Percentiles rank a stretch among this genome's conserved stretches.
These are phyloP conservation scores for Monilinia aucupariae DNA, from an alignment of 2,329 filamentous ascomycete genomes.

Conservation along the genomic window DNA sequence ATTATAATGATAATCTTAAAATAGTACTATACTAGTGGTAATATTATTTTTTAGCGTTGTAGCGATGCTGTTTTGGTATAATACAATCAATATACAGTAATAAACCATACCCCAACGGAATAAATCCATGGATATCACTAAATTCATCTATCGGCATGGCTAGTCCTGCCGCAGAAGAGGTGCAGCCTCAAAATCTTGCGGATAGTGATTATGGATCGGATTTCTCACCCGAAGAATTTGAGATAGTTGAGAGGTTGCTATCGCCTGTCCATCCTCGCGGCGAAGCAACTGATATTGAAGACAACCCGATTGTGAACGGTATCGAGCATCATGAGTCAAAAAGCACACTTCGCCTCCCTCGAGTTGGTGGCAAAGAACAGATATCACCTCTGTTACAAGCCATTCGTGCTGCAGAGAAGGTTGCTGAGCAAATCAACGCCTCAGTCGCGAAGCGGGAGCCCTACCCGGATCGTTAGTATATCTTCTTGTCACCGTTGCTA, in stretches of 20 bases:
- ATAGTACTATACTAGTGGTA: too few species aligned
- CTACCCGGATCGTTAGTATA: conserved; percentile 50
- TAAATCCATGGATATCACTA: conserved; percentile 18
- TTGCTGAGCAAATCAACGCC: conserved; percentile 27
- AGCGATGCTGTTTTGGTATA: too few species aligned
- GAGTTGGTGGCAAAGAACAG: conserved; percentile 38
- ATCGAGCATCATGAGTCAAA: conserved; percentile 35
- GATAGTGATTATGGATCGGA: conserved; percentile 61
- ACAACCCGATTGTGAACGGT: conserved; percentile 29
- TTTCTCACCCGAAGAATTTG: conserved; percentile 52
- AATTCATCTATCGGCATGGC: conserved; percentile 24
- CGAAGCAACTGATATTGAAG: conserved; percentile 35
- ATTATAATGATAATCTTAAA: too few species aligned
- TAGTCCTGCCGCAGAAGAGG: conserved; percentile 21
- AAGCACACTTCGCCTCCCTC: conserved; percentile 38
- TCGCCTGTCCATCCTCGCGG: conserved; percentile 39
- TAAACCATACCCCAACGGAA: not conserved
- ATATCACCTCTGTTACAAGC: conserved; percentile 31
- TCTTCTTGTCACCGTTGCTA: conserved; percentile 7
- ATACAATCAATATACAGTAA: too few species aligned
- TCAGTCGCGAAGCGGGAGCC: conserved; percentile 33
- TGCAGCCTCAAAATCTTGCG: conserved; percentile 13
- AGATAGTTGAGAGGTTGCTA: conserved; percentile 47
- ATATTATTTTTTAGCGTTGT: too few species aligned
- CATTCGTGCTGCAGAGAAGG: conserved; percentile 28